Evolutionary conservation across 345 rosid genomes (phyloP).

Genomic region (Populus euphratica): DNA sequence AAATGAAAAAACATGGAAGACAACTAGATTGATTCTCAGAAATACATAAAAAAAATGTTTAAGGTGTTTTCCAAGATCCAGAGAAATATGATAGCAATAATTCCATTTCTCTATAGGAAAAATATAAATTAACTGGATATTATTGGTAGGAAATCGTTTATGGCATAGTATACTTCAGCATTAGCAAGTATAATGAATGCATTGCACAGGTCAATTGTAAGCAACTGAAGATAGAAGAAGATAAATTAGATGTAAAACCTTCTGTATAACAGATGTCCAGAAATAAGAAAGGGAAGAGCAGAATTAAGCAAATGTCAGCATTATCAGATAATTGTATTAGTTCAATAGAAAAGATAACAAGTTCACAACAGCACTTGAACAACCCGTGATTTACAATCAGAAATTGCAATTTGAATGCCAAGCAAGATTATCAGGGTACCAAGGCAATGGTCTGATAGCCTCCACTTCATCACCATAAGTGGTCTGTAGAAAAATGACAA

Average conservation of each 20-base stretch:
- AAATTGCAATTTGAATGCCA: conserved; percentile 65
- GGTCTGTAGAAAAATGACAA: conserved; percentile 34
- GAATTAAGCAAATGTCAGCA: neutral
- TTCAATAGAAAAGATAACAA: neutral
- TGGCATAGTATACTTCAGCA: neutral
- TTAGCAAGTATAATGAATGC: neutral
- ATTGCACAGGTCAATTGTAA: neutral
- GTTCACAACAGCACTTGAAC: neutral
- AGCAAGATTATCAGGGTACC: conserved; percentile 88
- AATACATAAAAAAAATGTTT: no score
- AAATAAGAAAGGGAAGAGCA: neutral
- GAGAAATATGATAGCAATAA: neutral
- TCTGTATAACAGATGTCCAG: neutral
- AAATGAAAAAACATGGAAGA: no score
- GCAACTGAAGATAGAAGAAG: no score
- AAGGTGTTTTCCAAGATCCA: neutral
- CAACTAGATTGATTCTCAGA: neutral
- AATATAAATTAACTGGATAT: neutral
- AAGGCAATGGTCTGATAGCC: conserved; percentile 77
- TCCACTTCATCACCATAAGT: conserved; percentile 64
- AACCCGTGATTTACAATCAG: neutral
- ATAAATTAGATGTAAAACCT: neutral
- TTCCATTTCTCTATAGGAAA: neutral
- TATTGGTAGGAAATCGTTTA: neutral
- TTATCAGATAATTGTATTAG: neutral